A percentile compares a stretch with the other conserved stretches of the same genome.
phyloP scores from a whole-genome alignment of 1,139 yeast species.

The Candida dubliniensis region DNA sequence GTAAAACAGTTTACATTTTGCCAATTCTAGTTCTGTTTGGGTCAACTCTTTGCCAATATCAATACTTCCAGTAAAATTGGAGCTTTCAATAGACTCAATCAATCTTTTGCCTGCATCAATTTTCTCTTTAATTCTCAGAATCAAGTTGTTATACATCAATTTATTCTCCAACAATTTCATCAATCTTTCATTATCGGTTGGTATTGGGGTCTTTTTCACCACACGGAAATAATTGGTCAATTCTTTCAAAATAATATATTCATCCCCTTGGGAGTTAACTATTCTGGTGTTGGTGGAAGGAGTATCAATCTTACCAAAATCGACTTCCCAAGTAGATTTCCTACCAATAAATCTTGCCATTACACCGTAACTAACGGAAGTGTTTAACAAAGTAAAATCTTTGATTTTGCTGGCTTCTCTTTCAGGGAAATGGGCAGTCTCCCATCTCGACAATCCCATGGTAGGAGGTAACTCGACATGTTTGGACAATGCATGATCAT shows the following conservation, averaged over 20 bases:
- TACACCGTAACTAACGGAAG: constrained; percentile 38
- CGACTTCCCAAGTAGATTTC: constrained; percentile 21
- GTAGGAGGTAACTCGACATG: constrained; percentile 44
- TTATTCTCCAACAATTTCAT: constrained; percentile 21
- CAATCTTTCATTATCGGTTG: constrained; percentile 14
- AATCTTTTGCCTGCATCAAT: constrained; percentile 24
- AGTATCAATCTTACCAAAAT: constrained; percentile 16
- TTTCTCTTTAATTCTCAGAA: constrained; percentile 29
- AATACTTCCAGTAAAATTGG: constrained; percentile 15
- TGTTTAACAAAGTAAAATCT: constrained; percentile 27
- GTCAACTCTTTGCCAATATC: constrained; percentile 18
- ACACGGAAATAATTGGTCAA: constrained; percentile 29
- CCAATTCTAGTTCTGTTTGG: constrained; percentile 19
- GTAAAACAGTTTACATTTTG: constrained; percentile 23
- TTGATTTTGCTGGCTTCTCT: constrained; percentile 15
- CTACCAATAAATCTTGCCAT: constrained; percentile 44
- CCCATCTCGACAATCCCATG: constrained; percentile 29
- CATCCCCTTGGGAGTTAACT: constrained; percentile 42
- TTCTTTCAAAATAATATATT: constrained; percentile 42
- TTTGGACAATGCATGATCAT: constrained; percentile 29
- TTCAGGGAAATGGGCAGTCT: constrained; percentile 16
- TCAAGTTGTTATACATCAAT: constrained; percentile 28
- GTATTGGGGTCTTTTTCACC: constrained; percentile 22
- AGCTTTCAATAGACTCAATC: constrained; percentile 18
- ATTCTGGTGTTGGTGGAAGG: constrained; percentile 23